Evolutionary conservation across 2,329 filamentous ascomycete species (phyloP).

Genomic region (Pestalotiopsis sp.): DNA sequence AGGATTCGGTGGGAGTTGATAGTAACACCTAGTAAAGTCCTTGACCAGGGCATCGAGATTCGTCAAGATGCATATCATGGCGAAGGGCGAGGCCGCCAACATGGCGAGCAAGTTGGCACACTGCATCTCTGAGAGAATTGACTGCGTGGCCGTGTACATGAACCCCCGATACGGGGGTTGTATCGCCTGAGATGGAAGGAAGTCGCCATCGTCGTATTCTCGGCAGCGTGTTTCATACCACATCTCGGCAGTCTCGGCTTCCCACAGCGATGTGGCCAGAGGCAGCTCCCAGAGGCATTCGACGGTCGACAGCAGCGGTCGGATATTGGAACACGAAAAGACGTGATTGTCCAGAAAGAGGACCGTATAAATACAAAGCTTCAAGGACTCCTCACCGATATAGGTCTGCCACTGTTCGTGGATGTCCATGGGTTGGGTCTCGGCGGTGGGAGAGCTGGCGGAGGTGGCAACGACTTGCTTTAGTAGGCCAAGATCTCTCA

Average conservation of each 20-base stretch:
- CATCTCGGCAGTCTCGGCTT: neutral
- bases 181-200: neutral
- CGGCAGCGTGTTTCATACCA: neutral
- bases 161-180: neutral
- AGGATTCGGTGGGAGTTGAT: slow-evolving; percentile 3
- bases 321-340: neutral
- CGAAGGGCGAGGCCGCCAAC: neutral
- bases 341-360: neutral
- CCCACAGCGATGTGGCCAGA: neutral
- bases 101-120: neutral
- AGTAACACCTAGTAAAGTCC: slow-evolving; percentile 7
- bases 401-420: slow-evolving; percentile 1
- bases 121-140: neutral
- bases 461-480: neutral
- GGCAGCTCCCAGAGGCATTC: neutral
- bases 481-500: neutral
- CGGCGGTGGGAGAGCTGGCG: neutral
- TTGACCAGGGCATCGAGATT: slow-evolving; percentile 1
- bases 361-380: neutral
- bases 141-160: neutral
- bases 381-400: neutral
- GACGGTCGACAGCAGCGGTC: neutral
- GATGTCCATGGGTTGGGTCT: neutral
- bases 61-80: neutral
- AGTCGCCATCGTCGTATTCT: neutral